phyloP scores from a whole-genome alignment of 345 rosid species.

The Eucalyptus tenuipes region DNA sequence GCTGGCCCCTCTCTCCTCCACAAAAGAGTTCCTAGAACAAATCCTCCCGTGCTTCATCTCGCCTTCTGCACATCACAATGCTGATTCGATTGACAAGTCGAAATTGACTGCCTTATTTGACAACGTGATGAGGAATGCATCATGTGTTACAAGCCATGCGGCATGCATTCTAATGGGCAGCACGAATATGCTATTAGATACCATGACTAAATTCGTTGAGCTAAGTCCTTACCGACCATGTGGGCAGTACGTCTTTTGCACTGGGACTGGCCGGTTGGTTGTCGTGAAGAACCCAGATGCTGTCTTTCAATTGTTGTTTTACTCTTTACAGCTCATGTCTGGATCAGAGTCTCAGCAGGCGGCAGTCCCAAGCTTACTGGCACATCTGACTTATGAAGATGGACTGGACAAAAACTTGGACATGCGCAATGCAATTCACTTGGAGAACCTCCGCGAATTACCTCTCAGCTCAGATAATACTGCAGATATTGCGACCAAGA shows the following conservation, averaged over 20 bases:
- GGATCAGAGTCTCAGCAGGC: slow-evolving; percentile 7
- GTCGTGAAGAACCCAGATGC: slow-evolving; percentile 58
- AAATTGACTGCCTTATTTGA: slow-evolving; percentile 9
- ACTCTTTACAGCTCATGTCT: slow-evolving; percentile 37
- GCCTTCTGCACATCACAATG: not conserved
- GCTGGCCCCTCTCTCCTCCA: slow-evolving; percentile 46
- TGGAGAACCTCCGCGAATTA: slow-evolving; percentile 17
- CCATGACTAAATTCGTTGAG: slow-evolving; percentile 38
- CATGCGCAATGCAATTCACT: not conserved
- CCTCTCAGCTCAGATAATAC: slow-evolving; percentile 20
- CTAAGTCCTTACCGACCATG: slow-evolving; percentile 75
- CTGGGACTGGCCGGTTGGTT: slow-evolving; percentile 29
- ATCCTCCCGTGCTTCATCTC: slow-evolving; percentile 21
- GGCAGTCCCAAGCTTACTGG: slow-evolving; percentile 26
- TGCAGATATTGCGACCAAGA: not conserved
- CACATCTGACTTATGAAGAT: slow-evolving; percentile 32
- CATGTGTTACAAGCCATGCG: slow-evolving; percentile 38
- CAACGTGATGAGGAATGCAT: slow-evolving; percentile 44
- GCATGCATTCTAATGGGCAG: slow-evolving; percentile 61
- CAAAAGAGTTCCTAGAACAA: slow-evolving; percentile 4
- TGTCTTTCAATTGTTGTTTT: slow-evolving; percentile 58
- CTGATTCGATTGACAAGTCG: not conserved
- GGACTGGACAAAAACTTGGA: slow-evolving; percentile 16
- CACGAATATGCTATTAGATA: slow-evolving; percentile 47
- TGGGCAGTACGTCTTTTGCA: slow-evolving; percentile 58